These are phyloP conservation scores for Hypomontagnella submonticulosa DNA, from an alignment of 495 filamentous ascomycete genomes.

Conservation along the genomic window DNA sequence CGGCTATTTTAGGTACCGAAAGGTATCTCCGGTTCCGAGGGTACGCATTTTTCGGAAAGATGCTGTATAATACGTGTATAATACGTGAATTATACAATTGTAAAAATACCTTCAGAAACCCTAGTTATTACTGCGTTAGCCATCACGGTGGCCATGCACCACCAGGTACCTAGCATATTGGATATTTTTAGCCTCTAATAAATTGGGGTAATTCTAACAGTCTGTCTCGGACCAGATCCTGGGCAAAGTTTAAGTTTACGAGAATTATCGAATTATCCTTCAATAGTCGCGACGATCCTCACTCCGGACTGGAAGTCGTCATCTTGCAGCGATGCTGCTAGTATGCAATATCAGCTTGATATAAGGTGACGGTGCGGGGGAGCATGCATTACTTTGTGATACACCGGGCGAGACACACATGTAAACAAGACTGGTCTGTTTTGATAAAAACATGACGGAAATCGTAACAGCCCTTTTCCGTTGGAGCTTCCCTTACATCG, in stretches of 20 bases:
- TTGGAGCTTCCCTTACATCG: constrained; percentile 2
- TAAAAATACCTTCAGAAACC: too few relatives aligned
- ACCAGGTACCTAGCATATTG: too few relatives aligned
- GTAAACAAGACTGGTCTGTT: constrained; percentile 7
- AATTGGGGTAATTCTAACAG: constrained; percentile 17
- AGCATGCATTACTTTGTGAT: not conserved
- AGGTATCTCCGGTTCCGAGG: too few relatives aligned
- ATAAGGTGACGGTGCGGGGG: constrained; percentile 3
- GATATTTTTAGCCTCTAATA: not conserved
- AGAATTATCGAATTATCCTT: not conserved
- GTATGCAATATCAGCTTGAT: not conserved
- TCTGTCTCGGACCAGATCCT: not conserved
- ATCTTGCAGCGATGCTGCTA: not conserved
- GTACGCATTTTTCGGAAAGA: too few relatives aligned
- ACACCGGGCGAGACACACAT: not conserved
- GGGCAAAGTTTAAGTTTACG: not conserved
- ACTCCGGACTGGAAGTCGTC: constrained; percentile 1
- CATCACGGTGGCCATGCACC: too few relatives aligned
- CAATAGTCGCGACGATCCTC: constrained; percentile 30
- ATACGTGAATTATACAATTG: too few relatives aligned
- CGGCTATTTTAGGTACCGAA: too few relatives aligned
- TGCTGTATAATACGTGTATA: too few relatives aligned
- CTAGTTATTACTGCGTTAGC: constrained; percentile 17
- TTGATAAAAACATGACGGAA: constrained; percentile 2
- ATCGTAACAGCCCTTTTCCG: constrained; percentile 1